Evolutionary conservation across 768 basidiomycete species (phyloP).

Genomic region (Suillus ampliporus): DNA sequence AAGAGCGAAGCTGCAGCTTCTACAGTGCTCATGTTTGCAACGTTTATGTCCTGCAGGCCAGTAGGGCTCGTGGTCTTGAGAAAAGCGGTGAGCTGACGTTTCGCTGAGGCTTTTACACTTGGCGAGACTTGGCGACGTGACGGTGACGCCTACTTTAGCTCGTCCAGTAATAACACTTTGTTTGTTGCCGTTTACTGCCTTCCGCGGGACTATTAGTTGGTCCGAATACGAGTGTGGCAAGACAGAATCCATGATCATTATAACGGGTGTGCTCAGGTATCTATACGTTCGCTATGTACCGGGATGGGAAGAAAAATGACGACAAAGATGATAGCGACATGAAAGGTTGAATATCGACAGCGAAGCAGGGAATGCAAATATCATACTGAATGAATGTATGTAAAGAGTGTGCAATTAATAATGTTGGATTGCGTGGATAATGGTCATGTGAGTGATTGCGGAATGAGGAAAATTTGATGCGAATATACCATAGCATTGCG

Average conservation of each 20-base stretch:
- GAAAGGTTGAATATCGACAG: slow-evolving; percentile 38
- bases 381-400: slow-evolving; percentile 28
- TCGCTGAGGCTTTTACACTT: slow-evolving; percentile 10
- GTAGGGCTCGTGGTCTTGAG: slow-evolving; percentile 16
- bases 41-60: slow-evolving; percentile 30
- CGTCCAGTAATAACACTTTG: slow-evolving; percentile 17
- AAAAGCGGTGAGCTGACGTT: slow-evolving; percentile 20
- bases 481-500: slow-evolving; percentile 44
- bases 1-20: slow-evolving; percentile 87
- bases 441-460: slow-evolving; percentile 36
- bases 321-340: slow-evolving; percentile 26
- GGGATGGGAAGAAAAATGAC: slow-evolving; percentile 10
- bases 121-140: background rate
- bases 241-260: slow-evolving; percentile 25
- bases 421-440: slow-evolving; percentile 41
- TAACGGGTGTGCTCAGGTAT: slow-evolving; percentile 19
- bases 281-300: slow-evolving; percentile 23
- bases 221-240: background rate
- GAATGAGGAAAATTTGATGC: slow-evolving; percentile 36
- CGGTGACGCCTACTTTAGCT: slow-evolving; percentile 14
- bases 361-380: slow-evolving; percentile 30
- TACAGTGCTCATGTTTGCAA: slow-evolving; percentile 61
- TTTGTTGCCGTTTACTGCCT: slow-evolving; percentile 36
- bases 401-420: slow-evolving; percentile 41
- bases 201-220: background rate